Conservation (phyloP, 345 rosid genomes). For the Eucalyptus shirleyi region DNA sequence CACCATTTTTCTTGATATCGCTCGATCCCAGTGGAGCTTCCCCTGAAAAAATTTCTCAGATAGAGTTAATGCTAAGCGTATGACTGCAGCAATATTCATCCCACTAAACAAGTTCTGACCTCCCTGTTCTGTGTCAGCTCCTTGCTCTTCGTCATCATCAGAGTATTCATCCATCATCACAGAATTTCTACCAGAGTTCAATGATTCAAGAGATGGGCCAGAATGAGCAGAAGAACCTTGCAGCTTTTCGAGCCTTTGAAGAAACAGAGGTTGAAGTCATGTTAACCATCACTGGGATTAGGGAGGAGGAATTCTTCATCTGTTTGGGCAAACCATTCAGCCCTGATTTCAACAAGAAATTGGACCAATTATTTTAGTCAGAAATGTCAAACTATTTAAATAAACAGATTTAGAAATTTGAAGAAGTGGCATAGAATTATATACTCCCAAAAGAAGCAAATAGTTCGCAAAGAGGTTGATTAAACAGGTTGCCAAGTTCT, state of each 20-base stretch:
- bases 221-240: constrained; percentile 31
- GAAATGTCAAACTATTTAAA: background rate
- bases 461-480: background rate
- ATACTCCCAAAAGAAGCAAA: background rate
- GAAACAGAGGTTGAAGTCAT: constrained; percentile 74
- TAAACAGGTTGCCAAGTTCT: background rate
- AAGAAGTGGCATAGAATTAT: background rate
- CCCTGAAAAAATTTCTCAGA: constrained; percentile 23
- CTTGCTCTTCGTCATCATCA: constrained; percentile 90
- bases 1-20: constrained; percentile 57
- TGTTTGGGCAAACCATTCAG: constrained; percentile 95
- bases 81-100: background rate
- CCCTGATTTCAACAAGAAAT: constrained; percentile 27
- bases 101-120: constrained; percentile 19
- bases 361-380: background rate
- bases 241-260: constrained; percentile 30
- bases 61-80: background rate
- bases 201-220: constrained; percentile 53
- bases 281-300: constrained; percentile 95
- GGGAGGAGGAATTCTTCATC: constrained; percentile 89
- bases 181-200: constrained; percentile 57
- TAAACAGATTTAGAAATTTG: background rate
- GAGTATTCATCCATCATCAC: constrained; percentile 75
- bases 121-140: constrained; percentile 87
- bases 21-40: constrained; percentile 26